Base-by-base conservation (phyloP, 768 basidiomycete species). In the Tremella mesenterica region DNA sequence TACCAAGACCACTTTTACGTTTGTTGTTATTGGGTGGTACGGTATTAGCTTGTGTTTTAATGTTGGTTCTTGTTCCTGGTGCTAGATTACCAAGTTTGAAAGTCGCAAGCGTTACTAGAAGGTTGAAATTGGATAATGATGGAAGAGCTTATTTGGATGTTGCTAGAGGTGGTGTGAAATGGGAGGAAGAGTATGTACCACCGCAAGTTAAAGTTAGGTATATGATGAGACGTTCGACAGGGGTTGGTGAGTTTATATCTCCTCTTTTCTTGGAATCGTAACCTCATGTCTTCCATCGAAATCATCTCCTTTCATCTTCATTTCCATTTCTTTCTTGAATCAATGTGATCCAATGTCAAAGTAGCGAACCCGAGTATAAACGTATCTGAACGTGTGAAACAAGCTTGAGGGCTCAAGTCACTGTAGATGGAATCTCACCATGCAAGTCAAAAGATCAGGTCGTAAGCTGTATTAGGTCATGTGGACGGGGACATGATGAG, bases 1-100 rank as follows among this genome's bases (percentile, higher is more conserved):
- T 67, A 9, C 65, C 65, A n/a, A 54, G 59, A 54, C 65, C 65
- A 14, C 31, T 67, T 2, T 23, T 67, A 18, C 56, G 65, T n/a
- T 25, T 67, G 16, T 28, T 64, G 14, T 60, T 60, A 48, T 55
- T 67, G 34, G 48, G 43, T 14, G 52, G 60, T 1, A 45, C 64
- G 3, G 13, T 67, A 9, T 25, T 60, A 14, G 57, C 60, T 2
- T 60, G 54, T 6, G 49, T 62, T 23, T 23, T 62, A 18, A 36
- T 67, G 20, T 56, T 67, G 13, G 46, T 57, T 16, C 57, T 50
- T 39, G 60, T 64, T 1, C 65, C 65, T 16, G 53, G 48, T 3
- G 63, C 65, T 27, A 31, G 63, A 49, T 50, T 67, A 3, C 65
- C 65, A 1, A 55, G 52, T 26, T 52, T 67, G 10, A 25, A 44